These are phyloP conservation scores for Podospora appendiculata DNA, from an alignment of 495 filamentous ascomycete species.

Conservation along the genomic window DNA sequence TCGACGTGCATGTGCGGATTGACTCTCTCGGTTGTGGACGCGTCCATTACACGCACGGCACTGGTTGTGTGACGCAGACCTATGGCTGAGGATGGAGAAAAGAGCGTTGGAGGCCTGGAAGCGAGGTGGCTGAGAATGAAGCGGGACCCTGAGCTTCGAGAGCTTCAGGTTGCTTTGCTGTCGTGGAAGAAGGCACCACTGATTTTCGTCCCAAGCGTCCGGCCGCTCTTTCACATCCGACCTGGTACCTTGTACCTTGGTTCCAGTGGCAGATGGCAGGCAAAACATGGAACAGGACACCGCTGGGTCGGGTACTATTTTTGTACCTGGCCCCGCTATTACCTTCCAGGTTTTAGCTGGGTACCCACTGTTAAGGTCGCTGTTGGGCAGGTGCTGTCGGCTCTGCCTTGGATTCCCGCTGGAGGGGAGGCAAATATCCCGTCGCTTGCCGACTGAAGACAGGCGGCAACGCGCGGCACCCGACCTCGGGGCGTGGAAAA, in stretches of 20 bases:
- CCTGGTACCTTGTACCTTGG: too few species aligned
- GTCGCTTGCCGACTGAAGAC: constrained; percentile 2
- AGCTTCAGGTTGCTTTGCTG: background rate
- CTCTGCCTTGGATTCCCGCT: background rate
- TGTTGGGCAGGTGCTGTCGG: background rate
- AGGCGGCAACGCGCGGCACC: background rate
- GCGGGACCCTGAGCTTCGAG: background rate
- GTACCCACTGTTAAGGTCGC: too few species aligned
- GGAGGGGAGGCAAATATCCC: constrained; percentile 3
- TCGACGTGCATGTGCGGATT: too few species aligned
- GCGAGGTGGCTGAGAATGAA: background rate
- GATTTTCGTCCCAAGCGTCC: too few species aligned
- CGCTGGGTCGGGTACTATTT: too few species aligned
- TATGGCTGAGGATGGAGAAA: background rate
- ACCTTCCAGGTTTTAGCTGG: too few species aligned
- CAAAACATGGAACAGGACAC: too few species aligned
- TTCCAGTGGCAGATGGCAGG: background rate
- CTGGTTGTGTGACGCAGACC: background rate
- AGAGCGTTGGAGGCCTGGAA: background rate
- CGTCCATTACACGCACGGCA: background rate
- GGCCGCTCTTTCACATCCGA: too few species aligned
- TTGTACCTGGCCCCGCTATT: too few species aligned
- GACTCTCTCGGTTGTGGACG: background rate
- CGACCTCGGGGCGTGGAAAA: too few species aligned
- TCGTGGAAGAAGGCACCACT: background rate